phyloP scores from a whole-genome alignment of 73 alveolate species.

The Paramecium primaurelia region DNA sequence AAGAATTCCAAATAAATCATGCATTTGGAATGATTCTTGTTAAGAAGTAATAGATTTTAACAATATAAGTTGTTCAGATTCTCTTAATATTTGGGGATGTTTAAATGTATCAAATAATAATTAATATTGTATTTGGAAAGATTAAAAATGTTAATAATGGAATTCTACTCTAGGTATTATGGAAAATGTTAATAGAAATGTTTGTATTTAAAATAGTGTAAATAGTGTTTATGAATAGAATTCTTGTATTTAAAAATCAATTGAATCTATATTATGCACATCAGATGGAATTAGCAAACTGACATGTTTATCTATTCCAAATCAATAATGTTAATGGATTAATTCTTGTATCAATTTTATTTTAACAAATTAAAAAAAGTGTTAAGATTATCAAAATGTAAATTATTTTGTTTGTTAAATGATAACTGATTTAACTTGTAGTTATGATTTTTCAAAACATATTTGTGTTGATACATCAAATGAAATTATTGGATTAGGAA shows the following conservation, averaged over 20 bases:
- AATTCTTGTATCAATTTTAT: neutral
- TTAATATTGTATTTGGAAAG: neutral
- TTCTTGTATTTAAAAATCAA: neutral
- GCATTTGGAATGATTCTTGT: neutral
- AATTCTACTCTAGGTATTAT: neutral
- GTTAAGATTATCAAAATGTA: neutral
- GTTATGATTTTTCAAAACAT: neutral
- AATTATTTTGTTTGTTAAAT: neutral
- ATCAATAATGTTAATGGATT: neutral
- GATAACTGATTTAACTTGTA: neutral
- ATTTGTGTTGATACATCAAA: neutral
- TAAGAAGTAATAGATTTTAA: neutral
- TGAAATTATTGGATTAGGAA: neutral
- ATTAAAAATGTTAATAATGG: neutral
- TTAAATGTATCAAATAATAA: neutral
- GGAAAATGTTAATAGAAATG: neutral
- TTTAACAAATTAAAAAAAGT: neutral
- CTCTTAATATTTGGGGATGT: neutral
- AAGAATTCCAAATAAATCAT: neutral
- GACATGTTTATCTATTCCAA: neutral
- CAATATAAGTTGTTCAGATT: neutral
- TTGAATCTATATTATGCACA: neutral
- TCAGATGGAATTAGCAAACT: neutral
- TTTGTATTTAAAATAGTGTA: neutral
- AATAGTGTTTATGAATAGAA: neutral